Percentiles rank a stretch among this genome's conserved stretches.
phyloP scores from a whole-genome alignment of 2,329 filamentous ascomycete genomes.

The Falciphora oryzae region DNA sequence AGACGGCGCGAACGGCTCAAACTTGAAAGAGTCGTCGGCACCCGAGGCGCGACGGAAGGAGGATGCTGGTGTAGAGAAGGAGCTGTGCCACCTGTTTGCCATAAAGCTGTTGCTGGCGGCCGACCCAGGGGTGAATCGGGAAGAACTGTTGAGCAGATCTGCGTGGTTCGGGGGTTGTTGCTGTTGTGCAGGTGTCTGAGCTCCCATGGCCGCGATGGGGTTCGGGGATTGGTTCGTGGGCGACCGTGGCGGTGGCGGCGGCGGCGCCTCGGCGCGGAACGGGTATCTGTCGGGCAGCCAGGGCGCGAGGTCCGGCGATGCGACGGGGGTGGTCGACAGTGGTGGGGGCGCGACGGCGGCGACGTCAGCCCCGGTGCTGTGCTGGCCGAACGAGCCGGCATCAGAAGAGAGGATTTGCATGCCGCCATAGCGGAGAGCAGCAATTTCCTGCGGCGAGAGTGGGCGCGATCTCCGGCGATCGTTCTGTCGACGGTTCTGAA shows the following conservation, averaged over 20 bases:
- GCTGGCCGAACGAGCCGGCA: conserved; percentile 22
- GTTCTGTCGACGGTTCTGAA: conserved; percentile 91
- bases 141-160: conserved; percentile 12
- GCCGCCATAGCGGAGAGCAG: conserved; percentile 50
- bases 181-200: conserved; percentile 11
- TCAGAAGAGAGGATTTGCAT: conserved; percentile 47
- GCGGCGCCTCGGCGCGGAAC: neutral
- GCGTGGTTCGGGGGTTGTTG: conserved; percentile 4
- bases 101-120: conserved; percentile 32
- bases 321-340: conserved; percentile 17
- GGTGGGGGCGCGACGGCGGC: neutral
- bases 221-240: neutral
- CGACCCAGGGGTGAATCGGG: conserved; percentile 37
- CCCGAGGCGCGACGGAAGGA: conserved; percentile 26
- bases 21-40: conserved; percentile 39
- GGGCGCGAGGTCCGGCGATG: conserved; percentile 19
- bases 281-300: conserved; percentile 15
- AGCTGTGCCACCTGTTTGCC: conserved; percentile 53
- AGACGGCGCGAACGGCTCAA: conserved; percentile 38
- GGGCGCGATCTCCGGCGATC: conserved; percentile 84
- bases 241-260: neutral
- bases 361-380: conserved; percentile 11
- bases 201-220: conserved; percentile 7
- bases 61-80: conserved; percentile 42
- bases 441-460: conserved; percentile 70